A percentile compares a stretch with the other conserved stretches of the same genome.
phyloP scores from a whole-genome alignment of 352 stramenopile species.

The Globisporangium canariense region DNA sequence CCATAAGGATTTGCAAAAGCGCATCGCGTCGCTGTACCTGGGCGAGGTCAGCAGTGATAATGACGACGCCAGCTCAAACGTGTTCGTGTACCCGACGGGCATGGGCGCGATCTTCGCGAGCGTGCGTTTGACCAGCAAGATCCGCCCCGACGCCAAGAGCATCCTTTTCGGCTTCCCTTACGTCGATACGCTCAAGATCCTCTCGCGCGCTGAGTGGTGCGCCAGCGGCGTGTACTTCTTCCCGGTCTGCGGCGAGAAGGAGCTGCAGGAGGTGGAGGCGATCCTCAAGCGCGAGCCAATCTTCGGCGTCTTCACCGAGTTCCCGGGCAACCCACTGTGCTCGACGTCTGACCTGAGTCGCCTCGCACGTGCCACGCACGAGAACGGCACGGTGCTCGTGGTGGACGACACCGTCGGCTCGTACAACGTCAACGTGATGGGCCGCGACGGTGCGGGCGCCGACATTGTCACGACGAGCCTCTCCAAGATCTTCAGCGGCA shows the following conservation, averaged over 20 bases:
- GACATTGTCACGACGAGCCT: constrained; percentile 91
- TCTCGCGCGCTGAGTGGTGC: constrained; percentile 85
- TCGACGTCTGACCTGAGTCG: constrained; percentile 78
- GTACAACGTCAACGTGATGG: constrained; percentile 90
- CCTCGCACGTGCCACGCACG: constrained; percentile 79
- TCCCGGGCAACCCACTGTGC: constrained; percentile 91
- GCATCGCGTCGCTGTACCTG: constrained; percentile 58
- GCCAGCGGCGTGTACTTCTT: constrained; percentile 88
- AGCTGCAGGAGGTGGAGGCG: constrained; percentile 56
- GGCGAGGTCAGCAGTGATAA: constrained; percentile 5
- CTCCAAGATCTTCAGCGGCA: constrained; percentile 93
- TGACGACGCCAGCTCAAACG: constrained; percentile 15
- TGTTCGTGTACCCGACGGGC: constrained; percentile 85
- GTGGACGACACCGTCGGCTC: constrained; percentile 91
- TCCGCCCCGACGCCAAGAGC: constrained; percentile 44
- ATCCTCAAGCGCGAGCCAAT: constrained; percentile 73
- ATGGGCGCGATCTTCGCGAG: constrained; percentile 88
- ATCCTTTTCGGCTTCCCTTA: constrained; percentile 94
- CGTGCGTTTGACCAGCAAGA: constrained; percentile 62
- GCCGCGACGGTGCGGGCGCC: constrained; percentile 46
- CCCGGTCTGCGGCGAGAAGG: constrained; percentile 62
- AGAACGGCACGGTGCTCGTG: constrained; percentile 83
- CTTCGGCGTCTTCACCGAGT: constrained; percentile 91
- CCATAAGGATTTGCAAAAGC: constrained; percentile 43
- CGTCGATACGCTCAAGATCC: constrained; percentile 92